These are phyloP conservation scores for Aspergillus nanangensis DNA, from an alignment of 495 filamentous ascomycete species.

Conservation along the genomic window DNA sequence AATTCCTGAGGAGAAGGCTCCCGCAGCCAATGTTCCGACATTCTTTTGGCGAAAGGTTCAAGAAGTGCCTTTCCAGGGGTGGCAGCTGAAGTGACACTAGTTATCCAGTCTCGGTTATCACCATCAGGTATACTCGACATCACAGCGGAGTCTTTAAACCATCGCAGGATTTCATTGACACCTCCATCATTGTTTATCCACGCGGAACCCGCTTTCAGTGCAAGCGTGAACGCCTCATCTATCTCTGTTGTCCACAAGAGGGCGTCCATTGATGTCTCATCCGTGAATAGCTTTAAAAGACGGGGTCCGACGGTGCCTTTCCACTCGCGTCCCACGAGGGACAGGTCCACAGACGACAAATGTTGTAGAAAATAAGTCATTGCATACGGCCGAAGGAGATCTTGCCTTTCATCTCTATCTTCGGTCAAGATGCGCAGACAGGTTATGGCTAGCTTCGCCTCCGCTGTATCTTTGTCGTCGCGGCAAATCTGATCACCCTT, in stretches of 20 bases:
- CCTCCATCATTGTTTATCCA: slow-evolving; percentile 28
- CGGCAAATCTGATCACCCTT: slow-evolving; percentile 10
- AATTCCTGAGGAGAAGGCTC: slow-evolving; percentile 6
- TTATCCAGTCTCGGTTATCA: slow-evolving; percentile 7
- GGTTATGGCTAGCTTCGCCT: slow-evolving; percentile 24
- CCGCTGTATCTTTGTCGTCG: slow-evolving; percentile 18
- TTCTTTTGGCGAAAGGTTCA: slow-evolving; percentile 9
- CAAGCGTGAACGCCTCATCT: background rate
- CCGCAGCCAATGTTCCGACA: slow-evolving; percentile 16
- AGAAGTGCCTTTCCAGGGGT: slow-evolving; percentile 17
- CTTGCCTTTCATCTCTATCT: slow-evolving; percentile 13
- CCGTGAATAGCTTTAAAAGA: slow-evolving; percentile 27
- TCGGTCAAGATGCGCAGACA: slow-evolving; percentile 22
- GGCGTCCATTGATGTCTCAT: slow-evolving; percentile 24
- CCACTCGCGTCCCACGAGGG: slow-evolving; percentile 25
- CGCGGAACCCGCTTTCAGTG: slow-evolving; percentile 7
- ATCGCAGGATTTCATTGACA: slow-evolving; percentile 22
- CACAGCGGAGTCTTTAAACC: slow-evolving; percentile 30
- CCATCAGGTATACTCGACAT: slow-evolving; percentile 19
- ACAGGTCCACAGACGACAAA: slow-evolving; percentile 28
- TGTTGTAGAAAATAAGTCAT: slow-evolving; percentile 29
- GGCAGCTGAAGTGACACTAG: slow-evolving; percentile 10
- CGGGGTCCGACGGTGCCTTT: slow-evolving; percentile 28
- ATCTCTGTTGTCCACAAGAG: slow-evolving; percentile 21
- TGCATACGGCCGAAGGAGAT: slow-evolving; percentile 23